Base-by-base conservation (phyloP, 148 eudicot genomes). In the Nepenthes gracilis region DNA sequence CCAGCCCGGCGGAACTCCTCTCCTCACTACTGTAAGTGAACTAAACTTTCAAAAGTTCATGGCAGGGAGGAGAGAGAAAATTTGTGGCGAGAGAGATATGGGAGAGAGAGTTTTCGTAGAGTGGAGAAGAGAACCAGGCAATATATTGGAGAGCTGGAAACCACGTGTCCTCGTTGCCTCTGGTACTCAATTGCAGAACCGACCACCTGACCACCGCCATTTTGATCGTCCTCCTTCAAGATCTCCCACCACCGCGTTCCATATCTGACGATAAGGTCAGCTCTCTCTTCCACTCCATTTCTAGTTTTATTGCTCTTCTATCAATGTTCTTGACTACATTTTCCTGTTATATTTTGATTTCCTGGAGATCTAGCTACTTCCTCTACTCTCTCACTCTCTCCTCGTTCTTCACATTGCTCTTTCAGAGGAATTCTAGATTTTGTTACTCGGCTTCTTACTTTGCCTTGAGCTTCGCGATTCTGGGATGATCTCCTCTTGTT, bases 101-200 rank as follows among this genome's bases (percentile, higher is more conserved):
- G 23, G 23, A 23, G 0, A 23, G 23, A 23, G 23, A 23, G 23
- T 23, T 0, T 23, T 23, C 23, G 23, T 23, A 23, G 23, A 23
- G 23, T 0, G 23, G 57, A 60, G 54, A 52, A 35, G 40, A 48
- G 52, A 9, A 9, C 6, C 11, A 7, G 9, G 9, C 2, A 2
- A 48, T 2, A 48, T 2, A 48, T 2, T 23, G 37, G 65, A 33
- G 49, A 56, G 59, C 47, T 54, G 64, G 40, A 54, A 60, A 55
- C 52, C 78, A 80, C 79, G 77, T 75, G 85, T 77, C 85, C 11
- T 75, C 82, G 74, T 60, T 78, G 76, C 70, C 78, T 36, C 67
- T 70, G 71, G 80, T 77, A 47, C 78, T 58, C 78, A 66, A 47
- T 37, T 70, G 36, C 62, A 43, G 47, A 60, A 62, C 34, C 81